phyloP scores from a whole-genome alignment of 2,329 filamentous ascomycete species.

The Clonostachys rosea region DNA sequence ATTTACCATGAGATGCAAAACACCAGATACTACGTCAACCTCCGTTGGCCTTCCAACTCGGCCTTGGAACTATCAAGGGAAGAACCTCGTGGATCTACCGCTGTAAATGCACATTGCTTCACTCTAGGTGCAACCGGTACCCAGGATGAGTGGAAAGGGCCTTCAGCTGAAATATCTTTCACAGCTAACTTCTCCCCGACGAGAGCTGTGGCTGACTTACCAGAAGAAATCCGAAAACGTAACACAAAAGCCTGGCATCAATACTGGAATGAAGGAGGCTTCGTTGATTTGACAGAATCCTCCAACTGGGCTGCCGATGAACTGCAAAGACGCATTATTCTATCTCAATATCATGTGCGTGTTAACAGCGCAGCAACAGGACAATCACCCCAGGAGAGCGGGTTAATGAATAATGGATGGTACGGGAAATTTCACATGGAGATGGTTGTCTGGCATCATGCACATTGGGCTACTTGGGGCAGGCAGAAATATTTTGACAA shows the following conservation, averaged over 20 bases:
- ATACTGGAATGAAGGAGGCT: constrained; percentile 32
- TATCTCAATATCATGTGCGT: constrained; percentile 36
- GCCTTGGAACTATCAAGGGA: constrained; percentile 9
- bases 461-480: background rate
- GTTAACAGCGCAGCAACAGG: constrained; percentile 32
- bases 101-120: constrained; percentile 23
- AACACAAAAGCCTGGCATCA: constrained; percentile 20
- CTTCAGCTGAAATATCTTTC: constrained; percentile 13
- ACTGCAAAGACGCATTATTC: constrained; percentile 34
- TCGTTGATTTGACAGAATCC: constrained; percentile 31
- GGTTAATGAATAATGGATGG: constrained; percentile 40
- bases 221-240: constrained; percentile 12
- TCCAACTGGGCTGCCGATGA: constrained; percentile 28
- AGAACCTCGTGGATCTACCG: constrained; percentile 13
- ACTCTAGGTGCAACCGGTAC: constrained; percentile 11
- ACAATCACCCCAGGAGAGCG: constrained; percentile 34
- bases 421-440: constrained; percentile 20
- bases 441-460: background rate
- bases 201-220: constrained; percentile 12
- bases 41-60: constrained; percentile 19
- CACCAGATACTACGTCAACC: constrained; percentile 30
- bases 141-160: background rate
- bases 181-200: constrained; percentile 26
- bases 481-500: background rate
- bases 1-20: constrained; percentile 27